Evolutionary conservation across 805 yeast species (phyloP), one percentile per base, ranked within the genome.

Genomic region (Wickerhamomyces ciferrii): DNA sequence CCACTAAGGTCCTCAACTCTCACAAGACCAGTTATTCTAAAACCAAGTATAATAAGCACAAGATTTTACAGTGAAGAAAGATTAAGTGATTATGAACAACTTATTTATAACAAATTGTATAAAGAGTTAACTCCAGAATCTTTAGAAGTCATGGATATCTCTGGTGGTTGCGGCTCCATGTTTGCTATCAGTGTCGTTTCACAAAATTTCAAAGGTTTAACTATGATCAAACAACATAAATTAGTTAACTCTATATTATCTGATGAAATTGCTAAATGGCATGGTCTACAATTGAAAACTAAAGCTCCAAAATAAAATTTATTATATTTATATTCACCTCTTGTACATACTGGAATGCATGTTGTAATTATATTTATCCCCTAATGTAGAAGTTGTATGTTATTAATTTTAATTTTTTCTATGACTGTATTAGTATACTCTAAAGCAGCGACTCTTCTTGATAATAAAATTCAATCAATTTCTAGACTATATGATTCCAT

Each of bases 81-180:
- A 70, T 75, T 72, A 21, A 83, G 73, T 50, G 81, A 73, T 17
- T 83, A 83, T 57, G 96, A 90, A 63, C 62, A 69, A 43, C 72
- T 82, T 61, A 76, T 90, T 23, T 83, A 70, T 58, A 67, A 72
- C 23, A 79, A 79, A 46, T 69, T 90, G 36, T 57, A 71, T 11
- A 63, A 70, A 21, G 74, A 74, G 45, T 76, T 92, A 42, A 53
- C 69, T 7, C 97, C 99, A 2, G 63, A 67, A 27, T 66, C 65
- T 32, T 68, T 91, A 41, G 72, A 74, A 24, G 97, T 92, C 7
- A 71, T 74, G 52, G 98, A 92, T 61, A 81, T 92, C 9, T 83
- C 94, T 24, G 98, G 92, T 18, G 99, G 99, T 1, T 94, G 99
- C 67, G 99, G 99, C 1, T 90, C 97, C 7, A 94, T 94, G 99